Base-by-base conservation (phyloP, 208 protist species). In the Trypanosoma lewisi region DNA sequence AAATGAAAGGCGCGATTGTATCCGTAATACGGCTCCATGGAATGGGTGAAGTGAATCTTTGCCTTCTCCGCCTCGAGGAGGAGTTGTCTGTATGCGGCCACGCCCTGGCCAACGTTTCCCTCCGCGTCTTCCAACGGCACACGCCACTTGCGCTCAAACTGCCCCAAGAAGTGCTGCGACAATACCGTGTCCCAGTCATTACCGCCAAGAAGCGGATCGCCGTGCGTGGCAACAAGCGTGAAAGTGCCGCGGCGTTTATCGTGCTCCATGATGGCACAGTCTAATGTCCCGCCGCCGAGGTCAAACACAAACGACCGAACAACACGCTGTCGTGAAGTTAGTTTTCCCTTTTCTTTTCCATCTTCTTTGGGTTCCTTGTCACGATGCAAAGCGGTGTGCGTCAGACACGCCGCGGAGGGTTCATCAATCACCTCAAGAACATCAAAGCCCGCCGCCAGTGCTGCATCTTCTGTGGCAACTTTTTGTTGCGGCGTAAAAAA, bases 371-470 rank as follows among this genome's bases (percentile, higher is more conserved):
- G 2, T 63, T 48, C 28, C 17, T 61, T 44, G 21, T 44, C 41
- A 5, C 64, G 48, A 37, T 78, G 52, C 14, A 96, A 71, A 19
- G 92, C 88, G 30, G 87, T 94, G 81, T 95, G 83, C 23, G 92
- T 76, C 14, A 97, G 74, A 65, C 87, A 94, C 21, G 92, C 89
- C 0, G 92, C 92, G 5, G 89, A 95, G 21, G 89, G 92, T 59
- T 97, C 92, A 68, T 97, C 90, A 70, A 97, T 95, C n/a, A 97
- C 76, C 70, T 96, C 88, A 9, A 95, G 80, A 36, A 97, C 92
- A 66, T 97, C 92, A 50, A 97, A 92, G 28, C 90, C 90, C 0
- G 92, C 92, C 36, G 78, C 83, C 17, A 96, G 82, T 39, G 89
- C 92, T 14, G 92, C 92, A 63, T 97, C 92, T 70, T 97, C 88